Evolutionary conservation across 2,329 filamentous ascomycete species (phyloP).

Genomic region (Verticillium longisporum): DNA sequence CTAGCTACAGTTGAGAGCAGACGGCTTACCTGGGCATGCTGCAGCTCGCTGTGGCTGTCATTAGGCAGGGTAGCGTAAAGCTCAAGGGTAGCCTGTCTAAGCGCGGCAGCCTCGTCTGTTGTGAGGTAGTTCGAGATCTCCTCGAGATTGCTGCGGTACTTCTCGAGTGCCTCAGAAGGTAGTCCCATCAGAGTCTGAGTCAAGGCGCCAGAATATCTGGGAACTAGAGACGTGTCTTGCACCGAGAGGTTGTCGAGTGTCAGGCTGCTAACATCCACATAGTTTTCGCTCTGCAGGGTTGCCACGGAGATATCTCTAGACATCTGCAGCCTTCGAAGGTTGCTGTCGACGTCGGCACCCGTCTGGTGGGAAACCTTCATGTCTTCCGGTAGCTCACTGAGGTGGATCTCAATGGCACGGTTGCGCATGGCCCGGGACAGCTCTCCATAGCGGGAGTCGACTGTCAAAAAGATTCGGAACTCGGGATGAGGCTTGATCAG

Average conservation of each 20-base stretch:
- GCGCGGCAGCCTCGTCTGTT: constrained; percentile 20
- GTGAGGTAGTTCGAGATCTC: constrained; percentile 16
- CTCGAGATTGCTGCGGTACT: constrained; percentile 4
- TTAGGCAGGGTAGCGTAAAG: constrained; percentile 26
- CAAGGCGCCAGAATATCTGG: constrained; percentile 15
- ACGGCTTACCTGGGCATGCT: constrained; percentile 36
- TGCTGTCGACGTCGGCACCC: constrained; percentile 36
- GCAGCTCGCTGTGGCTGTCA: constrained; percentile 19
- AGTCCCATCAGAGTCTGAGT: constrained; percentile 1
- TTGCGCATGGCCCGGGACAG: constrained; percentile 96
- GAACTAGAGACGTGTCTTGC: constrained; percentile 34
- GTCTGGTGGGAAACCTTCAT: neutral
- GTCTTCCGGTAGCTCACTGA: constrained; percentile 40
- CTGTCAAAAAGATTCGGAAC: constrained; percentile 89
- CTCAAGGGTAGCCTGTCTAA: constrained; percentile 25
- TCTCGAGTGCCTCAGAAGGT: constrained; percentile 1
- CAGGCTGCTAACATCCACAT: constrained; percentile 21
- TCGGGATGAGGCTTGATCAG: constrained; percentile 75
- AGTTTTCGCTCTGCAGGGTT: constrained; percentile 14
- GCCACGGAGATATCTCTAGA: constrained; percentile 23
- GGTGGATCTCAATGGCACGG: constrained; percentile 81
- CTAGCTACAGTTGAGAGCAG: neutral
- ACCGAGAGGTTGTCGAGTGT: constrained; percentile 41
- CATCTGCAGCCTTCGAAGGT: constrained; percentile 38
- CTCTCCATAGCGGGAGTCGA: constrained; percentile 88